Base-by-base conservation (phyloP, 2,329 filamentous ascomycete species). In the Colletotrichum orchidophilum region DNA sequence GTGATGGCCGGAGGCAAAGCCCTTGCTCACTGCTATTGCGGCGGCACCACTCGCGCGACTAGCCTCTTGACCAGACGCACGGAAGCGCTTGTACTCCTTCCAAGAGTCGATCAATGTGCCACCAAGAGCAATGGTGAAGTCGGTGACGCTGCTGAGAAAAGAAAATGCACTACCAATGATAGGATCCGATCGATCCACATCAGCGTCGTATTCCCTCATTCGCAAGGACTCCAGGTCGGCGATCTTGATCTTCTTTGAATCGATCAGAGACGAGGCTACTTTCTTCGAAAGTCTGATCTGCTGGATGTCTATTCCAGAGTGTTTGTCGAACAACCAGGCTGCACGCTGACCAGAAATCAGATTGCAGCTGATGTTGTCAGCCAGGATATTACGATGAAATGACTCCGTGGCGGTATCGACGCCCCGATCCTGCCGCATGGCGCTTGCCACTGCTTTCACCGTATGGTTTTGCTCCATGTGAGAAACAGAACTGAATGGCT, bases 261-360 rank as follows among this genome's bases (percentile, higher is more conserved):
- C 39, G 3, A 71, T 59, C 26, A 66, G 24, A 33, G 53, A 55
- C 7, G 39, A 54, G 3, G 26, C 63, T 39, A 53, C 69, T 33
- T 63, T 65, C 11, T 54, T 70, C 18, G 50, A 71, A 0, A 65
- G 66, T 39, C 35, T 64, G 18, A 61, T 57, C n/a, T 52, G 63
- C 63, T 68, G 70, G 18, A 26, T 24, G 2, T 39, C 50, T 1
- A 46, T 46, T 55, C 84, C 85, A 26, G 33, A 50, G 29, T 50
- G 70, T 0, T 21, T 35, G 3, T 59, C 53, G 18, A 86, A 77
- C 29, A 80, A 77, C 89, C 88, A 90, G 0, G 83, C 82, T 0
- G 89, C 88, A 3, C 85, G 82, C 7, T 81, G 81, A n/a, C 88
- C 86, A 2, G 77, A 74, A 4, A 82, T 69, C 11, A 83, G 66